These are phyloP conservation scores for Phytophthora citricola DNA, from an alignment of 352 stramenopile genomes.

Conservation along the genomic window DNA sequence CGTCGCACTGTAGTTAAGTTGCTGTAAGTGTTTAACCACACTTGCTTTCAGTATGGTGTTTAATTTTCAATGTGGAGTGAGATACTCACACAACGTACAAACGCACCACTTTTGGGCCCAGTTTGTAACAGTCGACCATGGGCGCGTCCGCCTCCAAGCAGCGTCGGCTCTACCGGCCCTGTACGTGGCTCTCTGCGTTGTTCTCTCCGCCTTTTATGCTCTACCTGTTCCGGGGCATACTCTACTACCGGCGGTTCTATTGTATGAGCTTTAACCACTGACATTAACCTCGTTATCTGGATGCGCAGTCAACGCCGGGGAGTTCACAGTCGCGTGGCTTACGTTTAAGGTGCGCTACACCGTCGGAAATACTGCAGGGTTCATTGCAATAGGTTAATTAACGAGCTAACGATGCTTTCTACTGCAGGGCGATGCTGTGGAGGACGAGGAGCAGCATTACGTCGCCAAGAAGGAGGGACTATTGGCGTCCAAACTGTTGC, in stretches of 20 bases:
- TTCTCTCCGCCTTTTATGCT: background rate
- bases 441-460: slow-evolving; percentile 69
- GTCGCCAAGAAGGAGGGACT: slow-evolving; percentile 75
- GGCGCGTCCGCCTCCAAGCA: slow-evolving; percentile 52
- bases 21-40: background rate
- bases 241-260: background rate
- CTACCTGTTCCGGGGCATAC: background rate
- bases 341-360: slow-evolving; percentile 77
- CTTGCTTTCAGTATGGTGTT: background rate
- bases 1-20: slow-evolving; percentile 41
- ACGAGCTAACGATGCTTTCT: background rate
- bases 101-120: slow-evolving; percentile 18
- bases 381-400: background rate
- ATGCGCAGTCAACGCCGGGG: slow-evolving; percentile 64
- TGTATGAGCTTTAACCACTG: background rate
- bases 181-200: slow-evolving; percentile 36
- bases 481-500: slow-evolving; percentile 78
- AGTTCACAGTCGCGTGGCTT: slow-evolving; percentile 88
- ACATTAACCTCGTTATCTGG: slow-evolving; percentile 14
- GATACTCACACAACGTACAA: slow-evolving; percentile 16
- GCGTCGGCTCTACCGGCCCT: slow-evolving; percentile 59
- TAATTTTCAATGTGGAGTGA: background rate
- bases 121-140: slow-evolving; percentile 46
- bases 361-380: background rate
- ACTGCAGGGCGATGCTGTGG: slow-evolving; percentile 68